Evolutionary conservation across 148 eudicot species (phyloP).

Genomic region (Chenopodium quinoa): DNA sequence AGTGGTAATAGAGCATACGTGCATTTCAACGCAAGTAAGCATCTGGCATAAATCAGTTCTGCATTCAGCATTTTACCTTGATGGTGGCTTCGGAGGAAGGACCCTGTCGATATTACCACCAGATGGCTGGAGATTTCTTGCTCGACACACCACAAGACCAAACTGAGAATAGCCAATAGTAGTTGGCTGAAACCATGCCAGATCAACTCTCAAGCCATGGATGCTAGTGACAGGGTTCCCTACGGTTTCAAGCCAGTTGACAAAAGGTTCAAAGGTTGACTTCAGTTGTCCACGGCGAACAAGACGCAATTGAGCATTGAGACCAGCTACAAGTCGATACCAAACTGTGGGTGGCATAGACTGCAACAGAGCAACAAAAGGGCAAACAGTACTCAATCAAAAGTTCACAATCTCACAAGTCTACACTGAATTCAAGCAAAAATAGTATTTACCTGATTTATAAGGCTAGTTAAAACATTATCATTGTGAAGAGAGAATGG

Average conservation of each 20-base stretch:
- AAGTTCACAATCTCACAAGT: neutral
- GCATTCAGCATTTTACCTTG: constrained; percentile 38
- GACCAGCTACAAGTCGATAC: constrained; percentile 88
- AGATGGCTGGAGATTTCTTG: constrained; percentile 34
- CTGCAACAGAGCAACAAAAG: constrained; percentile 39
- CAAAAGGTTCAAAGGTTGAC: constrained; percentile 52
- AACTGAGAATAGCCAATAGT: constrained; percentile 74
- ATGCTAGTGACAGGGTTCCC: constrained; percentile 59
- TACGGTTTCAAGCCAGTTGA: constrained; percentile 78
- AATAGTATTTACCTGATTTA: constrained; percentile 67
- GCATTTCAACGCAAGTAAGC: neutral
- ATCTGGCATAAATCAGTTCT: neutral
- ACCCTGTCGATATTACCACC: constrained; percentile 31
- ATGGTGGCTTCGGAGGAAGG: constrained; percentile 37
- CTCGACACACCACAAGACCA: constrained; percentile 63
- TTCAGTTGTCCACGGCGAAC: constrained; percentile 68
- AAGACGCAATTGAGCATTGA: constrained; percentile 88
- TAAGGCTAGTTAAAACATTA: constrained; percentile 77
- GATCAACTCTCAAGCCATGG: constrained; percentile 69
- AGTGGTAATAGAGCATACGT: neutral
- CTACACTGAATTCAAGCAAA: neutral
- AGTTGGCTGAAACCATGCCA: constrained; percentile 76
- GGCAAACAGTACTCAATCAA: neutral
- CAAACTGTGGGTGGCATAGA: constrained; percentile 87
- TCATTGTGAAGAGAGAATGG: constrained; percentile 88